phyloP scores from a whole-genome alignment of 2,329 filamentous ascomycete species.

The Metarhizium humberi region DNA sequence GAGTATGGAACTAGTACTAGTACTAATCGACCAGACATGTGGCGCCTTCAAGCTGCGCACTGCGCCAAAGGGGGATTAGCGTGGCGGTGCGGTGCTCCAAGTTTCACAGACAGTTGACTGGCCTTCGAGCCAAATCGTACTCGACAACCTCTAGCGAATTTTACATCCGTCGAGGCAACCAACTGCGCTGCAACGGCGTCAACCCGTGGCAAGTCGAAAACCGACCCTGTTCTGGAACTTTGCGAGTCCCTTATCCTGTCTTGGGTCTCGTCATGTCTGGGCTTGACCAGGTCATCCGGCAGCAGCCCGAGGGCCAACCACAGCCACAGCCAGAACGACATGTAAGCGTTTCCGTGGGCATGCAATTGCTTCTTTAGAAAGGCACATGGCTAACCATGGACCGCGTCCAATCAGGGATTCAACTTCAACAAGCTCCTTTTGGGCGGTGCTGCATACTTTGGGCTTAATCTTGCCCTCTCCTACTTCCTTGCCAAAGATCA shows the following conservation, averaged over 20 bases:
- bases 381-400: neutral
- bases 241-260: neutral
- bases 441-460: slow-evolving; percentile 47
- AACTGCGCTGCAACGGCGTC: neutral
- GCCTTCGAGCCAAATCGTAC: too few species aligned
- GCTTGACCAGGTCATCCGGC: slow-evolving; percentile 1
- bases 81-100: neutral
- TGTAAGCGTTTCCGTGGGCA: slow-evolving; percentile 15
- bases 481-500: slow-evolving; percentile 41
- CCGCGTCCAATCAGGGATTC: slow-evolving; percentile 19
- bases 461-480: slow-evolving; percentile 48
- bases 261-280: slow-evolving; percentile 1
- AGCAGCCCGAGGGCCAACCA: slow-evolving; percentile 16
- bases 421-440: slow-evolving; percentile 37
- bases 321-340: slow-evolving; percentile 8
- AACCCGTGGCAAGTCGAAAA: neutral
- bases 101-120: too few species aligned
- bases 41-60: too few species aligned
- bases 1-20: too few species aligned
- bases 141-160: neutral
- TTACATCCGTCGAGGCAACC: neutral
- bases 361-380: neutral
- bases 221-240: neutral
- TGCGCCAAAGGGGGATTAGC: neutral
- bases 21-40: too few species aligned